These are phyloP conservation scores for Mycena latifolia DNA, from an alignment of 768 basidiomycete genomes.

Conservation along the genomic window DNA sequence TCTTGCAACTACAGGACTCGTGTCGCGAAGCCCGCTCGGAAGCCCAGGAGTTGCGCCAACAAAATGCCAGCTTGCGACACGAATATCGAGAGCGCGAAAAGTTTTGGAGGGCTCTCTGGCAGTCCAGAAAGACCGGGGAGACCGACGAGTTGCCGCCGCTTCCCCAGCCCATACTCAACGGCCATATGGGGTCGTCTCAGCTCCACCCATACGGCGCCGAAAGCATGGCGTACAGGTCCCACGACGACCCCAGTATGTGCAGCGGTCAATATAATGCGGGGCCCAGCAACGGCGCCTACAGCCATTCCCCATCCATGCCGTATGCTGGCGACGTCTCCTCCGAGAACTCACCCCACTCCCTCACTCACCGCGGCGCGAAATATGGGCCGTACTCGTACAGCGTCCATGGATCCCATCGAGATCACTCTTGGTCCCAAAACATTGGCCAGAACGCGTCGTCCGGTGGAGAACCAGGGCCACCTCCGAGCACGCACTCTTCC, in stretches of 20 bases:
- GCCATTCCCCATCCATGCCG: slow-evolving; percentile 63
- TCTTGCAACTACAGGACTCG: slow-evolving; percentile 86
- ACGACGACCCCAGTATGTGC: slow-evolving; percentile 58
- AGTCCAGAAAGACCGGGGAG: slow-evolving; percentile 70
- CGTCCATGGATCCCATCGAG: slow-evolving; percentile 49
- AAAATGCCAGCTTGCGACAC: slow-evolving; percentile 73
- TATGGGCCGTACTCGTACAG: slow-evolving; percentile 65
- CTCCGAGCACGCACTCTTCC: slow-evolving; percentile 57
- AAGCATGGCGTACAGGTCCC: slow-evolving; percentile 61
- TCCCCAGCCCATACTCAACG: slow-evolving; percentile 53
- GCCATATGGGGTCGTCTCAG: slow-evolving; percentile 49
- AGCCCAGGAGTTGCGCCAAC: slow-evolving; percentile 70
- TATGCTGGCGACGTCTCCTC: slow-evolving; percentile 46
- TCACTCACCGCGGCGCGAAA: slow-evolving; percentile 60
- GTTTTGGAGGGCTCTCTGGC: slow-evolving; percentile 78
- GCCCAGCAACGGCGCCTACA: slow-evolving; percentile 55
- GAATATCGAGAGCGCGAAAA: slow-evolving; percentile 80
- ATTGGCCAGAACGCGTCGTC: slow-evolving; percentile 51
- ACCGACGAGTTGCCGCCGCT: slow-evolving; percentile 65
- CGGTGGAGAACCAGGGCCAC: slow-evolving; percentile 55
- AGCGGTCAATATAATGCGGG: slow-evolving; percentile 59
- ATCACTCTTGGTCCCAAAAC: slow-evolving; percentile 54
- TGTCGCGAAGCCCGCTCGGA: slow-evolving; percentile 77
- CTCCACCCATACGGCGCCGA: slow-evolving; percentile 51
- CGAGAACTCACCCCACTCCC: slow-evolving; percentile 46